Base-by-base conservation (phyloP, 1,284 basidiomycete species). In the Sutorius eximius region DNA sequence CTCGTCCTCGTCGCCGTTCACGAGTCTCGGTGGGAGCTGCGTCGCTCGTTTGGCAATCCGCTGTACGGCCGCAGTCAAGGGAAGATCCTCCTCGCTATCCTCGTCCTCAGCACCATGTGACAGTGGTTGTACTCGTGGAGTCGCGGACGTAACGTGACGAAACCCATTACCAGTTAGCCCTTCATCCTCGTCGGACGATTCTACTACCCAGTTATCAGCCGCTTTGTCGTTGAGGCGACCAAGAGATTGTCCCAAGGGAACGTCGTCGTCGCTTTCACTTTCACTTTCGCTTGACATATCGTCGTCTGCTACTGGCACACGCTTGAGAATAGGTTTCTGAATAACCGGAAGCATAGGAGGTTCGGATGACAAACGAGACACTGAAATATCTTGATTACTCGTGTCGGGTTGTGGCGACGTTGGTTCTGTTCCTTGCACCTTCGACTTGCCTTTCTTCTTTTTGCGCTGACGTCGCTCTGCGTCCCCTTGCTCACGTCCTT, bases 11-110 rank as follows among this genome's bases (percentile, higher is more conserved):
- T 59, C 59, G n/a, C n/a, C n/a, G 24, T 27, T 27, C 18, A 47
- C 5, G 16, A 59, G 20, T 32, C 45, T 58, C 18, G 53, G 56
- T 40, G 56, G 52, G 16, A 71, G 49, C 8, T 59, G 68, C 13
- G 65, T 60, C 16, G 58, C 52, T 34, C 67, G 68, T 32, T 58
- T 70, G 33, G 36, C 66, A 51, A 72, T 59, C 34, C 68, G 63
- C 32, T 65, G 44, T 24, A 85, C 75, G 12, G 86, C 81, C 12
- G 81, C 80, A 22, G 82, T 81, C n/a, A 91, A 75, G 7, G 89
- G 89, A 42, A 90, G 59, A 69, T 91, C 88, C 61, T 90, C 88
- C 47, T 91, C 89, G 60, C 85, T 87, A 61, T 85, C 79, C 16
- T 65, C 67, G 60, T 83, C 78, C 20, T 61, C 66, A 9, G 29